These are phyloP conservation scores for Glaciozyma martinii DNA, from an alignment of 768 basidiomycete species.

Conservation along the genomic window DNA sequence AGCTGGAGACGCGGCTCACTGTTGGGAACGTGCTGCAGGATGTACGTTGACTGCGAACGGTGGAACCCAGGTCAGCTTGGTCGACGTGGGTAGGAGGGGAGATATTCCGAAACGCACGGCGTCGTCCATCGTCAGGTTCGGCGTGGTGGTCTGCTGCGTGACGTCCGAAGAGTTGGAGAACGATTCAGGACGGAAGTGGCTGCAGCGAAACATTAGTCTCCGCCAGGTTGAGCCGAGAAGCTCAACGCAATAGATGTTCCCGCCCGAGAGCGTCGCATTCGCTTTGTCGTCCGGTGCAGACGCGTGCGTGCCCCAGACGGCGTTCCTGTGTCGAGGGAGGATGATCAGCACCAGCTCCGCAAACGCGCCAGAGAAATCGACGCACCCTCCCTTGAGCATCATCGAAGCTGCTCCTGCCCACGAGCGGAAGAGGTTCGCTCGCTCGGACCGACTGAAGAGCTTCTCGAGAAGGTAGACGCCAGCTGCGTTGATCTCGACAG, in stretches of 20 bases:
- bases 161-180: slow-evolving; percentile 24
- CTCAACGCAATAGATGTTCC: slow-evolving; percentile 16
- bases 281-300: slow-evolving; percentile 76
- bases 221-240: background rate
- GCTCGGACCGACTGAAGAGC: slow-evolving; percentile 84
- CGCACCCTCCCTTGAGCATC: slow-evolving; percentile 33
- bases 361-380: background rate
- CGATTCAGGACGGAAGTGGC: slow-evolving; percentile 25
- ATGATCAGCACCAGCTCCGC: background rate
- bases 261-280: slow-evolving; percentile 28
- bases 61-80: too few relatives aligned
- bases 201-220: background rate
- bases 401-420: slow-evolving; percentile 69
- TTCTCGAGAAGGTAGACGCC: slow-evolving; percentile 52
- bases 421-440: slow-evolving; percentile 78
- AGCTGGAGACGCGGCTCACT: slow-evolving; percentile 41
- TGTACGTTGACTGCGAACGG: slow-evolving; percentile 50
- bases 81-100: too few relatives aligned
- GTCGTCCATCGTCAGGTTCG: slow-evolving; percentile 69
- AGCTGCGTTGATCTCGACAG: slow-evolving; percentile 64
- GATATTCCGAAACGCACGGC: slow-evolving; percentile 38
- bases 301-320: slow-evolving; percentile 67
- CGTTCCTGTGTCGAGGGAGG: slow-evolving; percentile 60
- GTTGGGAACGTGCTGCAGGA: slow-evolving; percentile 67
- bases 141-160: slow-evolving; percentile 28